These are phyloP conservation scores for Arabidopsis thaliana DNA, from an alignment of 345 rosid species.

Conservation along the genomic window TAIR10.1 NC_003076.8:20237001-20237500, in stretches of 20 bases:
- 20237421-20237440: too few relatives aligned
- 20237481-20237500: slow-evolving; percentile 14
- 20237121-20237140: background rate
- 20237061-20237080: background rate
- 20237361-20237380: background rate
- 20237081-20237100: background rate
- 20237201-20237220: background rate
- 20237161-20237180: too few relatives aligned
- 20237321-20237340: background rate
- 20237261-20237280: background rate
- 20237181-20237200: background rate
- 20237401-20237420: background rate
- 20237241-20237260: background rate
- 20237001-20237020: background rate
- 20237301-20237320: background rate
- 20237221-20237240: too few relatives aligned
- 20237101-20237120: background rate
- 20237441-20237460: background rate
- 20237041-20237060: background rate
- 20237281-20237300: background rate
- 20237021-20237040: background rate
- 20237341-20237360: background rate
- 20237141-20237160: too few relatives aligned
- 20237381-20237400: background rate
- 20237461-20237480: background rate